phyloP scores from a whole-genome alignment of 768 basidiomycete species.

The Suillus cothurnatus region DNA sequence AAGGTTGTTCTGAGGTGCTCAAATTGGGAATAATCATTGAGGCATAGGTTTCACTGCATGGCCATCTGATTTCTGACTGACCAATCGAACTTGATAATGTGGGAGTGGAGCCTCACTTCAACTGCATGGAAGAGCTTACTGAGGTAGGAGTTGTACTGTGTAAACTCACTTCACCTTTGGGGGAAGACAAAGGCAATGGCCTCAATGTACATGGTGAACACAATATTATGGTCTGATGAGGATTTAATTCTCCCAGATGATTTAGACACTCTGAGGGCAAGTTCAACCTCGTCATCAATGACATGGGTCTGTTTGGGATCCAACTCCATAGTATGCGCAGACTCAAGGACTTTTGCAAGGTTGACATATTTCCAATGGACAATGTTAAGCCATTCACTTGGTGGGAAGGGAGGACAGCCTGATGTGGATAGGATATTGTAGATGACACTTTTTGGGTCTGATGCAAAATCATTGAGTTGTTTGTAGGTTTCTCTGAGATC shows the following conservation, averaged over 20 bases:
- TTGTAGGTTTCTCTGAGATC: not conserved
- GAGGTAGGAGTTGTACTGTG: not conserved
- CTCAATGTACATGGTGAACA: not conserved
- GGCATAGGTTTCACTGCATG: not conserved
- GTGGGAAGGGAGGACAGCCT: constrained; percentile 10
- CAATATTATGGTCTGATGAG: not conserved
- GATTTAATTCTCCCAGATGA: not conserved
- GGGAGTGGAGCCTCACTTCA: not conserved
- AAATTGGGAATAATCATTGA: not conserved
- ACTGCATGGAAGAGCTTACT: not conserved
- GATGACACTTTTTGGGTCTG: constrained; percentile 4
- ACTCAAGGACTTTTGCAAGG: constrained; percentile 16
- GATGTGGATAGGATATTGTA: not conserved
- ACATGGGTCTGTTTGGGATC: constrained; percentile 12
- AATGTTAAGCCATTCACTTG: constrained; percentile 15
- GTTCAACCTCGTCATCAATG: constrained; percentile 9
- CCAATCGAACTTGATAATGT: not conserved
- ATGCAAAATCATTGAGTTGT: constrained; percentile 4
- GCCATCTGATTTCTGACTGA: not conserved
- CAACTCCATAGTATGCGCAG: not conserved
- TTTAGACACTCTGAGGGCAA: not conserved
- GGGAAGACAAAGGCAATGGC: not conserved
- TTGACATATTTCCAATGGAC: constrained; percentile 6
- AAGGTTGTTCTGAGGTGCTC: not conserved
- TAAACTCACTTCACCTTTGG: not conserved